Percentiles rank a stretch among this genome's conserved stretches.
These are phyloP conservation scores for Bipolaris bicolor DNA, from an alignment of 2,329 filamentous ascomycete species.

Conservation along the genomic window DNA sequence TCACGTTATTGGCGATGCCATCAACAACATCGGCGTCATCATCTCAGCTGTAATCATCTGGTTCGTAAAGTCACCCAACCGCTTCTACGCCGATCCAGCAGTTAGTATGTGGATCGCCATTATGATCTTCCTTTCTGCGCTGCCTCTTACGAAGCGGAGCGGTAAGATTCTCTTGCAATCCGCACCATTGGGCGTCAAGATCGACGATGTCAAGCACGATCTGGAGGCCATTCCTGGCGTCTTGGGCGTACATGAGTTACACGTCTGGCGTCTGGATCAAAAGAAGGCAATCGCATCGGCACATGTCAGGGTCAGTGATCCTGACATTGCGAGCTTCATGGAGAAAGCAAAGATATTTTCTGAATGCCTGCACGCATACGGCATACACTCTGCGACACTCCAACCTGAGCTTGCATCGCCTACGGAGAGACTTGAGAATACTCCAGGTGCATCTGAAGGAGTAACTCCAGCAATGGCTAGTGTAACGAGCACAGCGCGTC, in stretches of 20 bases:
- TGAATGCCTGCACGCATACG: constrained; percentile 75
- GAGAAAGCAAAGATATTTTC: constrained; percentile 66
- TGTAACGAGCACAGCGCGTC: constrained; percentile 27
- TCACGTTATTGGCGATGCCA: constrained; percentile 73
- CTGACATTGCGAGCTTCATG: constrained; percentile 64
- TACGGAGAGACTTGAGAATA: not conserved
- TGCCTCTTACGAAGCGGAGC: constrained; percentile 66
- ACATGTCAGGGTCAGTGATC: constrained; percentile 68
- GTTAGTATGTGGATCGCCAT: constrained; percentile 72
- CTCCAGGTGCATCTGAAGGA: constrained; percentile 2
- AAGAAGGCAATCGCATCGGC: constrained; percentile 72
- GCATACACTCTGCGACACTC: constrained; percentile 73
- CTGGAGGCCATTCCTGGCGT: constrained; percentile 72
- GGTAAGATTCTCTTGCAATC: constrained; percentile 73
- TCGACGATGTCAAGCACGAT: constrained; percentile 70
- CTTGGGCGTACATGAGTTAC: constrained; percentile 71
- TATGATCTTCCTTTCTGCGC: constrained; percentile 71
- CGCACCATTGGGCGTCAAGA: constrained; percentile 64
- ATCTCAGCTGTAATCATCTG: constrained; percentile 72
- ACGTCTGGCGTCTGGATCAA: constrained; percentile 76
- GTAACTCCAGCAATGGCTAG: constrained; percentile 12
- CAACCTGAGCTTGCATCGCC: constrained; percentile 64
- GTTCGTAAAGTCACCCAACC: constrained; percentile 62
- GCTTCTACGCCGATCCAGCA: constrained; percentile 75
- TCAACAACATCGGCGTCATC: constrained; percentile 80